These are phyloP conservation scores for Funneliformis caledonium DNA, from an alignment of 371 early-diverging fungal species.

Conservation along the genomic window DNA sequence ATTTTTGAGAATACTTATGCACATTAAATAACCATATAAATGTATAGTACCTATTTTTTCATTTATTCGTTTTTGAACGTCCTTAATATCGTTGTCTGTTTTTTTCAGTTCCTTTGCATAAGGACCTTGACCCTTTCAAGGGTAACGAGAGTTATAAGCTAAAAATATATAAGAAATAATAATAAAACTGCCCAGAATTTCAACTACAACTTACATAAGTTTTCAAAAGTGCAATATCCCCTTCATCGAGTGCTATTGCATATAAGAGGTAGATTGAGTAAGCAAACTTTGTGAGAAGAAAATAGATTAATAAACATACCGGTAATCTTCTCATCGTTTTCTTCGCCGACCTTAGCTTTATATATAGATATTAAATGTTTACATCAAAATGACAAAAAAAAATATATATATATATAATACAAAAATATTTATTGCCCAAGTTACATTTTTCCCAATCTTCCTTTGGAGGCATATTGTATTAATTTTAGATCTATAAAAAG, in stretches of 20 bases:
- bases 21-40: not conserved
- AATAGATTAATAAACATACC: slow-evolving; percentile 57
- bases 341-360: slow-evolving; percentile 71
- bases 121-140: slow-evolving; percentile 91
- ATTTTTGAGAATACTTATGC: not conserved
- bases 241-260: slow-evolving; percentile 86
- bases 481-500: not conserved
- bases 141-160: not conserved
- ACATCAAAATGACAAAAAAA: not conserved
- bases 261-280: not conserved
- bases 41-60: slow-evolving; percentile 86
- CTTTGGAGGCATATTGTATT: slow-evolving; percentile 61
- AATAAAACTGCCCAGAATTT: not conserved
- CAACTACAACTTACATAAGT: slow-evolving; percentile 73
- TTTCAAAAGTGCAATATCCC: slow-evolving; percentile 94
- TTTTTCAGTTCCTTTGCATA: slow-evolving; percentile 92
- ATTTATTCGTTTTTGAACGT: slow-evolving; percentile 94
- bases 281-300: not conserved
- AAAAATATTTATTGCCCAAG: slow-evolving; percentile 2
- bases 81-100: slow-evolving; percentile 92
- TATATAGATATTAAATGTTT: slow-evolving; percentile 52
- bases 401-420: not conserved
- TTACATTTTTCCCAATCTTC: slow-evolving; percentile 97
- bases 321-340: slow-evolving; percentile 88
- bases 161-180: not conserved